phyloP scores from a whole-genome alignment of 345 rosid species.

The Ceriops decandra region DNA sequence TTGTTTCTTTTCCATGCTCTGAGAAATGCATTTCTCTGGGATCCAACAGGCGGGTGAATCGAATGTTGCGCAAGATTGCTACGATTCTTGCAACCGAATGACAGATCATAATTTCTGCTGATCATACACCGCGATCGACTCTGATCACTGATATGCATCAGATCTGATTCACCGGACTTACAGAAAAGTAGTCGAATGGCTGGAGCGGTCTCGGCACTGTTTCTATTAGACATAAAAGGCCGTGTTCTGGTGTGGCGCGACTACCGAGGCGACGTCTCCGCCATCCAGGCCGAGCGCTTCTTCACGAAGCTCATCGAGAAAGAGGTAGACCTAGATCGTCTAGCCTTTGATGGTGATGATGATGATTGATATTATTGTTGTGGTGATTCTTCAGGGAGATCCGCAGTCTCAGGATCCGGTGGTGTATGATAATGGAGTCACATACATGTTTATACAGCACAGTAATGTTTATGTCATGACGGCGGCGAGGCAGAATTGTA shows the following conservation, averaged over 20 bases:
- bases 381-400: slow-evolving; percentile 59
- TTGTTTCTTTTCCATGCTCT: no score
- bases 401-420: slow-evolving; percentile 98
- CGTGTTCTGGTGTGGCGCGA: slow-evolving; percentile 92
- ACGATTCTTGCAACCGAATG: no score
- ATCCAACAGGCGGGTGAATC: no score
- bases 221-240: slow-evolving; percentile 85
- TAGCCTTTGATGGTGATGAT: slow-evolving; percentile 8
- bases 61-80: no score
- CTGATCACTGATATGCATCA: no score
- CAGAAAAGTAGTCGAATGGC: slow-evolving; percentile 40
- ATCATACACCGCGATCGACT: no score
- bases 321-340: slow-evolving; percentile 39
- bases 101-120: no score
- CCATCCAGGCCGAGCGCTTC: slow-evolving; percentile 80
- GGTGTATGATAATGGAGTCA: slow-evolving; percentile 87
- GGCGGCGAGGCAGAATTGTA: slow-evolving; percentile 91
- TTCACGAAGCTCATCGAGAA: slow-evolving; percentile 89
- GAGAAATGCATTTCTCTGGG: no score
- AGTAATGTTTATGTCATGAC: slow-evolving; percentile 86
- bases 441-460: slow-evolving; percentile 92
- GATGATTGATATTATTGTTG: not conserved
- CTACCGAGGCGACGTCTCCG: slow-evolving; percentile 85
- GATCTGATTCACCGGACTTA: no score
- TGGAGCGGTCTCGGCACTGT: slow-evolving; percentile 88